phyloP scores from a whole-genome alignment of 345 rosid species.

The Adansonia digitata region DNA sequence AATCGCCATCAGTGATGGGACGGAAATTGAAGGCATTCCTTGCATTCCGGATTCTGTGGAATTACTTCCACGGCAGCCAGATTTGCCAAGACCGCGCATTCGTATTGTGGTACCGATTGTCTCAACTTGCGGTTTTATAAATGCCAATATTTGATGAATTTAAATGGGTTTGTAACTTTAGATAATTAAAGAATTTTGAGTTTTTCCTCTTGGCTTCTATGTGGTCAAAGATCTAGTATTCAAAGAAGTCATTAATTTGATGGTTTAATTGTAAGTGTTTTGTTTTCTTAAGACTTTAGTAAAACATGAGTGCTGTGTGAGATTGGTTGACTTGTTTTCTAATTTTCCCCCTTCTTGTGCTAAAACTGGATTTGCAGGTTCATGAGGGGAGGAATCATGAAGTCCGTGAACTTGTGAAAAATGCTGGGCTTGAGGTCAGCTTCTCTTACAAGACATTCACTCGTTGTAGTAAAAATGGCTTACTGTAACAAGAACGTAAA shows the following conservation, averaged over 20 bases:
- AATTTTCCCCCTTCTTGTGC: not conserved
- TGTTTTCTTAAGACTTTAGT: not conserved
- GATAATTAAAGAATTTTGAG: not conserved
- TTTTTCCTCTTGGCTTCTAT: not conserved
- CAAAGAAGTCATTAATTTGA: not conserved
- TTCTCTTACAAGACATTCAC: constrained; percentile 16
- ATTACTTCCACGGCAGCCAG: constrained; percentile 71
- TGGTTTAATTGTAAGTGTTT: not conserved
- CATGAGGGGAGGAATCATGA: constrained; percentile 97
- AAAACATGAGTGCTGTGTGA: not conserved
- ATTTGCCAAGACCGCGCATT: constrained; percentile 59
- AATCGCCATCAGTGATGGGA: constrained; percentile 64
- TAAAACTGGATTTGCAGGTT: constrained; percentile 50
- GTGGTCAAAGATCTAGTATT: not conserved
- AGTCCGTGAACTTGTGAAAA: constrained; percentile 91
- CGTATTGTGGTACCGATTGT: constrained; percentile 68
- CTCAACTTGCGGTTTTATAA: constrained; percentile 5
- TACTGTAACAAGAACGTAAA: not conserved
- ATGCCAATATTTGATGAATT: not conserved
- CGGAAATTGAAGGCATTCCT: constrained; percentile 64
- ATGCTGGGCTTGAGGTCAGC: constrained; percentile 91
- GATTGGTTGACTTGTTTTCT: not conserved
- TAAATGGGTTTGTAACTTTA: not conserved
- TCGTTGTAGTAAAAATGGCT: not conserved
- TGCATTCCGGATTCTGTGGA: constrained; percentile 91